Conservation (phyloP, 306 rosid genomes). For the apple (Malus domestica) region ASM211411v1 NC_041792.1:22455407-22455906, state of each 20-base stretch:
- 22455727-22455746: no score
- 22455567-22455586: no score
- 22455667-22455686: accelerated
- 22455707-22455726: background rate
- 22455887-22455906: background rate
- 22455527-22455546: background rate
- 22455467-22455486: background rate
- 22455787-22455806: accelerated
- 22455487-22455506: background rate
- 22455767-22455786: no score
- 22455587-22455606: background rate
- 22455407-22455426: background rate
- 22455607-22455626: background rate
- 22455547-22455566: background rate
- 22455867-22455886: background rate
- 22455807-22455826: background rate
- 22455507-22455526: background rate
- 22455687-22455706: no score
- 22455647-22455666: background rate
- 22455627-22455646: background rate
- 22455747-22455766: no score
- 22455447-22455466: background rate
- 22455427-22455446: background rate
- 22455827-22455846: background rate
- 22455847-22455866: background rate